Conservation (phyloP, 805 yeast species). For the Metschnikowia similis region DNA sequence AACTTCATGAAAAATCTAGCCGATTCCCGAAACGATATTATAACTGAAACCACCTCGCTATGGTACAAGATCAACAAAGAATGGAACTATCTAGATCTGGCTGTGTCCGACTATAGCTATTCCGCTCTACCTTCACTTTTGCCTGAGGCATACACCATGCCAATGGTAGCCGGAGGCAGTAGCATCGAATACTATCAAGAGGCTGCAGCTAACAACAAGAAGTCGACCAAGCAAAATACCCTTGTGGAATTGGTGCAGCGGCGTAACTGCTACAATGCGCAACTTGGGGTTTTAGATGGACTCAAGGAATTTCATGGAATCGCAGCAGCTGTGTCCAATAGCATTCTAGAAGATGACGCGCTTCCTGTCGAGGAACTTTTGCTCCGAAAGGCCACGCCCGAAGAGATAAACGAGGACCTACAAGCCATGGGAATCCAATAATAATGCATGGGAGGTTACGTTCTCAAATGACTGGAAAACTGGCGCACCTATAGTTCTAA, state of each 20-base stretch:
- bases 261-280: conserved; percentile 61
- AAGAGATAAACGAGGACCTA: conserved; percentile 75
- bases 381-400: conserved; percentile 56
- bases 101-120: conserved; percentile 52
- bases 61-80: conserved; percentile 94
- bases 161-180: conserved; percentile 18
- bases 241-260: conserved; percentile 51
- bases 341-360: conserved; percentile 21
- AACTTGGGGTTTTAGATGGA: conserved; percentile 68
- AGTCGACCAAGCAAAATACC: conserved; percentile 33
- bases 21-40: conserved; percentile 61
- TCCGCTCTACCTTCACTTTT: conserved; percentile 33
- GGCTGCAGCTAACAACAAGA: conserved; percentile 25
- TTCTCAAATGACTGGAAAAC: neutral
- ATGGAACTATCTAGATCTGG: conserved; percentile 71
- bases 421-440: conserved; percentile 51
- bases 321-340: conserved; percentile 67
- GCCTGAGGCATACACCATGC: conserved; percentile 5
- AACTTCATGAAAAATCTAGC: conserved; percentile 65
- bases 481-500: neutral
- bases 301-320: conserved; percentile 65
- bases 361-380: conserved; percentile 30
- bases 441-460: neutral
- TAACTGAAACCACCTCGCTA: conserved; percentile 68
- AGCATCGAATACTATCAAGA: conserved; percentile 16